Evolutionary conservation across 1,139 yeast genomes (phyloP).

Genomic region (Suhomyces coccinellae): DNA sequence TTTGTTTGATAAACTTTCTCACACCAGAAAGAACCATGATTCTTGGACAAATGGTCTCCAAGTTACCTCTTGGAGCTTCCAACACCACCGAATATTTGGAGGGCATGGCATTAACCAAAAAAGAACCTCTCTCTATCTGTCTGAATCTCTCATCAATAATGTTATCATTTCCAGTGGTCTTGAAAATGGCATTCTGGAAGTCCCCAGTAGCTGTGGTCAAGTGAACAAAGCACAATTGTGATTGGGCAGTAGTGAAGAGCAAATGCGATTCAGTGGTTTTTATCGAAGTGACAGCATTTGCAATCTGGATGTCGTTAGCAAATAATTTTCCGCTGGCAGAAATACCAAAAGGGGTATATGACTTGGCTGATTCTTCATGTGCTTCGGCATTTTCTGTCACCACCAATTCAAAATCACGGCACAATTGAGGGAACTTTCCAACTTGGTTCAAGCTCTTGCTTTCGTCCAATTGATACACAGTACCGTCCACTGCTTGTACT

Average conservation of each 20-base stretch:
- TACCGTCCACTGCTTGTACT: slow-evolving; percentile 65
- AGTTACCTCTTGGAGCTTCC: slow-evolving; percentile 95
- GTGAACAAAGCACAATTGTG: slow-evolving; percentile 80
- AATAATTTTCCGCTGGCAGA: slow-evolving; percentile 73
- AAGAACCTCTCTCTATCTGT: slow-evolving; percentile 86
- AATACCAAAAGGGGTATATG: slow-evolving; percentile 63
- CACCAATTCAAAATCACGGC: slow-evolving; percentile 60
- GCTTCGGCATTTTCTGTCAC: slow-evolving; percentile 17
- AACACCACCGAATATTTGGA: slow-evolving; percentile 79
- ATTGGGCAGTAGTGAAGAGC: slow-evolving; percentile 85
- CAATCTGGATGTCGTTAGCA: slow-evolving; percentile 61
- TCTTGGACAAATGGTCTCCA: slow-evolving; percentile 92
- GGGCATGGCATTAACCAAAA: slow-evolving; percentile 78
- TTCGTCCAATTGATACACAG: slow-evolving; percentile 45
- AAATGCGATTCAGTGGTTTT: slow-evolving; percentile 71
- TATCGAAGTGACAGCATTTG: slow-evolving; percentile 81
- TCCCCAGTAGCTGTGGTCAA: slow-evolving; percentile 42
- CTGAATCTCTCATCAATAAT: slow-evolving; percentile 79
- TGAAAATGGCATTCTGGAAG: slow-evolving; percentile 18
- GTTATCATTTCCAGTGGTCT: slow-evolving; percentile 17
- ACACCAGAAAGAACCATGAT: slow-evolving; percentile 88
- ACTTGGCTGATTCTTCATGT: slow-evolving; percentile 26
- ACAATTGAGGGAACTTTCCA: slow-evolving; percentile 65
- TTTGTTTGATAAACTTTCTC: slow-evolving; percentile 60
- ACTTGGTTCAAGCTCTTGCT: slow-evolving; percentile 29